Conservation (phyloP, 352 stramenopile species). For the Globisporangium uncinulatum region DNA sequence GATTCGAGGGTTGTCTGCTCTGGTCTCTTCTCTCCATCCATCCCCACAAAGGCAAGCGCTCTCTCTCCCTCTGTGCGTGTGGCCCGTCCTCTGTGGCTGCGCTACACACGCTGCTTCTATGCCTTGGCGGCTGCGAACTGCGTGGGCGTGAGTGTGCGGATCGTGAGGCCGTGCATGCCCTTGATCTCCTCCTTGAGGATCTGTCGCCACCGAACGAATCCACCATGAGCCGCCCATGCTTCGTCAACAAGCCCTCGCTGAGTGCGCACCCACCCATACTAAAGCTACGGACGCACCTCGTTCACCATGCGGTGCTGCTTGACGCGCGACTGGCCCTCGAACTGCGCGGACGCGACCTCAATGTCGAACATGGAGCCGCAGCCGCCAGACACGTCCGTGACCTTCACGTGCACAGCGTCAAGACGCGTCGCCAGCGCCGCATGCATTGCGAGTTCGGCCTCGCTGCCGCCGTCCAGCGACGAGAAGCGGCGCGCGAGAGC, state of each 20-base stretch:
- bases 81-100: neutral
- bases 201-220: slow-evolving; percentile 14
- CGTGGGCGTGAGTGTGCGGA: slow-evolving; percentile 73
- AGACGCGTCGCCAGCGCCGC: slow-evolving; percentile 43
- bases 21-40: neutral
- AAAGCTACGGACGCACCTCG: slow-evolving; percentile 34
- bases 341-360: slow-evolving; percentile 75
- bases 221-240: neutral
- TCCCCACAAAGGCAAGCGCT: no score
- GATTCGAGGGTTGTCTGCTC: neutral
- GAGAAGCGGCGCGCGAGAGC: slow-evolving; percentile 6
- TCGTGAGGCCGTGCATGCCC: slow-evolving; percentile 81
- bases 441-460: slow-evolving; percentile 74
- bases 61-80: neutral
- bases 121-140: slow-evolving; percentile 53
- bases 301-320: slow-evolving; percentile 88
- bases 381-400: slow-evolving; percentile 83
- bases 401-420: slow-evolving; percentile 72
- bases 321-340: slow-evolving; percentile 74
- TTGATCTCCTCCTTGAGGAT: slow-evolving; percentile 84
- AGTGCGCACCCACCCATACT: neutral
- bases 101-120: slow-evolving; percentile 18
- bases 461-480: slow-evolving; percentile 20
- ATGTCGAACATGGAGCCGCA: slow-evolving; percentile 89
- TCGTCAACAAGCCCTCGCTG: no score